Evolutionary conservation across 2,329 filamentous ascomycete genomes (phyloP), one percentile per base, ranked within the genome.

Genomic region (Aspergillus glaucus): DNA sequence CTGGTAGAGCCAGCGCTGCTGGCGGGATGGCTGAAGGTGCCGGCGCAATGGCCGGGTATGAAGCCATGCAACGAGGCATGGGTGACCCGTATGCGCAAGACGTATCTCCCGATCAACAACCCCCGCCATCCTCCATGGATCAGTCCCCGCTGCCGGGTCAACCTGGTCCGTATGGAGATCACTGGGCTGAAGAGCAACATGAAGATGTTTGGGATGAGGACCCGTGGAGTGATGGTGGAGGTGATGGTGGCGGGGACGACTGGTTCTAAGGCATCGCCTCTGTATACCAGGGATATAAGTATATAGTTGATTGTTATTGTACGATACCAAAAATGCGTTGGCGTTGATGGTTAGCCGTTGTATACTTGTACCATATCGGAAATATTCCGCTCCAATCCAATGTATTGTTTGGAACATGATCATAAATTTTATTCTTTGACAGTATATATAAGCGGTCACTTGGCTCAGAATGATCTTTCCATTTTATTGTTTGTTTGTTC

Each of bases 31-130:
- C 58, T 37, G 66, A 64, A 43, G 68, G 67, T 30, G 80, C 79
- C 5, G 81, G 80, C 6, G 76, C 79, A 1, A 77, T 84, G 69
- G 81, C 79, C 30, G 81, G 80, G 3, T 82, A 82, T 56, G 82
- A 84, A 62, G 79, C 80, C 4, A 80, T 84, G 79, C 77, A 79
- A 51, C 64, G 79, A 51, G 75, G 76, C 2, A 64, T 71, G 55
- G 67, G 66, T 24, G 55, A 62, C 22, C 52, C 52, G 17, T 51
- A 53, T 22, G 46, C 54, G 15, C 50, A 59, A 14, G 36, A 50
- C 17, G 42, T 50, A 10, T 44, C 56, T 12, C 48, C 56, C 17
- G 57, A 56, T 21, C 56, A 60, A 17, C 44, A 55, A 39, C 36
- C 44, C 6, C 44, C 52, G 10, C 49, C 55, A 21, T 19, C 37